phyloP scores from a whole-genome alignment of 1,284 basidiomycete species.

The Irpex sp. region DNA sequence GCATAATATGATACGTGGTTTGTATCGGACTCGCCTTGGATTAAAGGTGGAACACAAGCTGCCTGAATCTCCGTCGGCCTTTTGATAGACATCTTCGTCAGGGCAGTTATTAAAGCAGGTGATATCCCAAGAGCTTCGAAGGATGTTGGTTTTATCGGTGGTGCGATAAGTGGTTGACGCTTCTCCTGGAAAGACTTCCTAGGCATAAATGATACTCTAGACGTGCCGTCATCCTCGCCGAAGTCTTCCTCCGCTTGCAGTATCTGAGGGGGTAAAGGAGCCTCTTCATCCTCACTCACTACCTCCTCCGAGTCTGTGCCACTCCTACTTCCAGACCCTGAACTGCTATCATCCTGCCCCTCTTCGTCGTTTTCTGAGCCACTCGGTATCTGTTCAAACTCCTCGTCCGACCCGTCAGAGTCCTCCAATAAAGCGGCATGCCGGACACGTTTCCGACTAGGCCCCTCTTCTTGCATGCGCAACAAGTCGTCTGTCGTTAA shows the following conservation, averaged over 20 bases:
- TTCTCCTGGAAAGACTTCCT: conserved; percentile 9
- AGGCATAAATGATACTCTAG: conserved; percentile 22
- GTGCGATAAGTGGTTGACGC: not conserved
- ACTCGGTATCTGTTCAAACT: not conserved
- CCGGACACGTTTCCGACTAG: conserved; percentile 22
- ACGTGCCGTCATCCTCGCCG: conserved; percentile 3
- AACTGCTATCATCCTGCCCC: conserved; percentile 8
- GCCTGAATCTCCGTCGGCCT: conserved; percentile 87
- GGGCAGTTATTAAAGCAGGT: conserved; percentile 59
- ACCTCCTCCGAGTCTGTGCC: conserved; percentile 9
- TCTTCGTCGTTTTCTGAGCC: not conserved
- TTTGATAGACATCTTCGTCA: conserved; percentile 81
- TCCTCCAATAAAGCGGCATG: conserved; percentile 7
- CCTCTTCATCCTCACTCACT: not conserved
- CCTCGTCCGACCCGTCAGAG: conserved; percentile 13
- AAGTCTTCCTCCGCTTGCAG: not conserved
- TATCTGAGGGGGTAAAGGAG: not conserved
- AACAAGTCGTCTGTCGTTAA: conserved; percentile 33
- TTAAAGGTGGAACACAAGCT: conserved; percentile 84
- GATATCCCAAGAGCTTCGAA: conserved; percentile 78
- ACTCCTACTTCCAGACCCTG: conserved; percentile 4
- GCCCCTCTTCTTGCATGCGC: conserved; percentile 32
- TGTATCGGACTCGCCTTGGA: conserved; percentile 53
- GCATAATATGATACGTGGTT: not conserved
- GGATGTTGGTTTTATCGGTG: conserved; percentile 25